A percentile compares a stretch with the other conserved stretches of the same genome.
phyloP scores from a whole-genome alignment of 768 basidiomycete genomes.

The Tulasnella sp. region DNA sequence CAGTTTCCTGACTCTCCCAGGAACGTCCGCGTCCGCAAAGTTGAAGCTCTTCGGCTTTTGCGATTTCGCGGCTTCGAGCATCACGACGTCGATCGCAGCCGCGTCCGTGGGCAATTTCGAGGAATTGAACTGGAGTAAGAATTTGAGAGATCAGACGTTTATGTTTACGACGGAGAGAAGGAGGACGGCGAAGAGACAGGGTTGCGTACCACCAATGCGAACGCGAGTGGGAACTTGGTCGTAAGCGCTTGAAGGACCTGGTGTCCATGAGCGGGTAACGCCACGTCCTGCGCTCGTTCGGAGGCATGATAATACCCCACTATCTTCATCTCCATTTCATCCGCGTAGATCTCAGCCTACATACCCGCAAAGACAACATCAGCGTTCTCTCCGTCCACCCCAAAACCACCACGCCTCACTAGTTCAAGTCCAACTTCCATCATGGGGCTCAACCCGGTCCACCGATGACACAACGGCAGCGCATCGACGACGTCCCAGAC shows the following conservation, averaged over 20 bases:
- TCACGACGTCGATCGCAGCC: conserved; percentile 3
- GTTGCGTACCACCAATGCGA: conserved; percentile 57
- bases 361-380: no score
- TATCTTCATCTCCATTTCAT: conserved; percentile 37
- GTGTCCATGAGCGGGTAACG: conserved; percentile 55
- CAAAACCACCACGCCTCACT: conserved; percentile 33
- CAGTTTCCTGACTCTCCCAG: conserved; percentile 36
- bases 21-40: conserved; percentile 31
- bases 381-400: no score
- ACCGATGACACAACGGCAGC: conserved; percentile 71
- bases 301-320: conserved; percentile 72
- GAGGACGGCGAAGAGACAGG: neutral
- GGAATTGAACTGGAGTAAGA: conserved; percentile 20
- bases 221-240: conserved; percentile 41
- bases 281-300: conserved; percentile 47
- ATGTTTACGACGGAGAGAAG: neutral
- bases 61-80: conserved; percentile 24
- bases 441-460: conserved; percentile 74
- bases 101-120: conserved; percentile 19
- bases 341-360: conserved; percentile 51
- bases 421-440: conserved; percentile 77
- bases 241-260: conserved; percentile 46
- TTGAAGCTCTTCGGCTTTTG: conserved; percentile 18
- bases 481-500: conserved; percentile 34
- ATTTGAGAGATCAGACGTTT: conserved; percentile 6